These are phyloP conservation scores for Pistacia vera DNA, from an alignment of 345 rosid genomes.

Conservation along the genomic window DNA sequence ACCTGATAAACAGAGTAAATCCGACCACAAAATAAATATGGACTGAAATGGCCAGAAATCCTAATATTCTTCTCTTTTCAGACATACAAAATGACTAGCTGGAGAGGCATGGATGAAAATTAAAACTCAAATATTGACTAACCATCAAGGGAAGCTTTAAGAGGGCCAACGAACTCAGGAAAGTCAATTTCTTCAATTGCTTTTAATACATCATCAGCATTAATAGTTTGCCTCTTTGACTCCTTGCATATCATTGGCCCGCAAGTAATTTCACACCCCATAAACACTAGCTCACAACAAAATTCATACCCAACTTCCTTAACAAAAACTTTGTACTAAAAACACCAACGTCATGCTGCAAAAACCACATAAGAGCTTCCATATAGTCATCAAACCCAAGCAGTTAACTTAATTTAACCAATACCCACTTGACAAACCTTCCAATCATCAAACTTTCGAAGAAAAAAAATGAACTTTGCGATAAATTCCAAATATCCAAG, in stretches of 20 bases:
- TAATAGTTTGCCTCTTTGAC: conserved; percentile 68
- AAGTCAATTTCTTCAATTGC: conserved; percentile 70
- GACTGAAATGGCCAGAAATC: not conserved
- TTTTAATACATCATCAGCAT: conserved; percentile 57
- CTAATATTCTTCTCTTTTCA: not conserved
- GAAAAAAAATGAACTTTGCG: not conserved
- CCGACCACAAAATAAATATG: not conserved
- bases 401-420: not conserved
- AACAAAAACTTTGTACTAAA: not conserved
- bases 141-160: conserved; percentile 63
- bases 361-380: not conserved
- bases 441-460: not conserved
- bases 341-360: not conserved
- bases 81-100: not conserved
- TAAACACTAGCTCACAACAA: not conserved
- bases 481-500: no score
- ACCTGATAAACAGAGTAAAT: no score
- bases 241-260: conserved; percentile 80
- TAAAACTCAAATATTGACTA: conserved; percentile 15
- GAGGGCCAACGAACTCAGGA: conserved; percentile 55
- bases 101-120: not conserved
- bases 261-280: not conserved
- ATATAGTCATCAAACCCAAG: not conserved
- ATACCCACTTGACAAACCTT: not conserved
- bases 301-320: not conserved